These are phyloP conservation scores for Diphasiastrum complanatum DNA, from an alignment of 83 land plant species.

Conservation along the genomic window DNA sequence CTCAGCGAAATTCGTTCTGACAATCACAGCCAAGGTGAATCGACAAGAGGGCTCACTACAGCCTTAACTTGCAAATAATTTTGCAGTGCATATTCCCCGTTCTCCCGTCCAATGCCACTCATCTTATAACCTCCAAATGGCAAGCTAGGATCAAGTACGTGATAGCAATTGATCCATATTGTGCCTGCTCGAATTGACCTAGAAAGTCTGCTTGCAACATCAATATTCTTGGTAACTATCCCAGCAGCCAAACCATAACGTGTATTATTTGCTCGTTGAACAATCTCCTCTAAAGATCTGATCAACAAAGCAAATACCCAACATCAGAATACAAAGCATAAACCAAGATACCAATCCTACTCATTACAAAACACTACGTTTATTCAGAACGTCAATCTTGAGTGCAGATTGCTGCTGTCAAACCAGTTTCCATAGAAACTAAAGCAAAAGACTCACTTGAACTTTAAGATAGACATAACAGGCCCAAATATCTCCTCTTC, in stretches of 20 bases:
- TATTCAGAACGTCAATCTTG: neutral
- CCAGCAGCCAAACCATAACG: conserved; percentile 78
- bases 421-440: neutral
- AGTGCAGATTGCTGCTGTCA: neutral
- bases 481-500: conserved; percentile 74
- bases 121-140: conserved; percentile 81
- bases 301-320: conserved; percentile 4
- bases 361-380: neutral
- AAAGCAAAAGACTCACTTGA: conserved; percentile 37
- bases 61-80: conserved; percentile 55
- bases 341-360: neutral
- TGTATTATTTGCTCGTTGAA: conserved; percentile 58
- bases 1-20: too few relatives aligned
- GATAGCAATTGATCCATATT: conserved; percentile 83
- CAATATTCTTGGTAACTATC: conserved; percentile 58
- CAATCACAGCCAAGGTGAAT: conserved; percentile 66
- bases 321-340: neutral
- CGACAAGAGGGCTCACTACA: conserved; percentile 46
- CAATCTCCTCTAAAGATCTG: conserved; percentile 73
- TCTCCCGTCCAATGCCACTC: conserved; percentile 76
- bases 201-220: conserved; percentile 56
- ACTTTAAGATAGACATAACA: conserved; percentile 62
- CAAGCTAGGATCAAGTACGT: conserved; percentile 37
- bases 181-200: conserved; percentile 74
- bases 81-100: conserved; percentile 42